Conservation (phyloP, 108 stramenopile genomes). For the Conticribra weissflogii region DNA sequence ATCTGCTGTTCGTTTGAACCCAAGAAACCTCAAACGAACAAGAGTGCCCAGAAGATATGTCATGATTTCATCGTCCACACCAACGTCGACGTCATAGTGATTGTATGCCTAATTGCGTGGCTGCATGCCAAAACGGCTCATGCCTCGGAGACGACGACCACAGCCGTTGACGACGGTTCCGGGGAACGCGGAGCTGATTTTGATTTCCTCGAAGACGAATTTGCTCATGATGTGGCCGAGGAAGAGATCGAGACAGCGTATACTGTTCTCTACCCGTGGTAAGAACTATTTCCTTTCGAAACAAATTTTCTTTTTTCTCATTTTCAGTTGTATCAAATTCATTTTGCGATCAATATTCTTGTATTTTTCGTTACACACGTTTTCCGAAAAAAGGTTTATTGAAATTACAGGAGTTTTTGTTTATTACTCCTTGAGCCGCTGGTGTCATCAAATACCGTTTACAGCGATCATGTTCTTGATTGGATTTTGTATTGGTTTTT, state of each 20-base stretch:
- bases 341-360: no score
- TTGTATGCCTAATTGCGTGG: not conserved
- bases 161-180: not conserved
- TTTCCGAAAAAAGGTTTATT: constrained; percentile 16
- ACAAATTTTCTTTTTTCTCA: no score
- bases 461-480: constrained; percentile 36
- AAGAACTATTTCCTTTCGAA: no score
- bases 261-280: constrained; percentile 48
- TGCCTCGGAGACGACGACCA: not conserved
- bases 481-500: constrained; percentile 25
- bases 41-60: not conserved
- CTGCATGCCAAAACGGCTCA: not conserved
- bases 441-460: constrained; percentile 19
- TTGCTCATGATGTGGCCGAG: not conserved
- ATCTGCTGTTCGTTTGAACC: no score
- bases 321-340: no score
- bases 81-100: not conserved
- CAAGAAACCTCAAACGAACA: no score
- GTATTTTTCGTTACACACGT: not conserved
- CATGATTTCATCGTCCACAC: not conserved
- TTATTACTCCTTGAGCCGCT: constrained; percentile 27
- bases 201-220: not conserved
- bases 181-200: not conserved
- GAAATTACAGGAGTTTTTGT: constrained; percentile 23
- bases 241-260: constrained; percentile 7